phyloP scores from a whole-genome alignment of 306 rosid species.

The Argentina anserina region DNA sequence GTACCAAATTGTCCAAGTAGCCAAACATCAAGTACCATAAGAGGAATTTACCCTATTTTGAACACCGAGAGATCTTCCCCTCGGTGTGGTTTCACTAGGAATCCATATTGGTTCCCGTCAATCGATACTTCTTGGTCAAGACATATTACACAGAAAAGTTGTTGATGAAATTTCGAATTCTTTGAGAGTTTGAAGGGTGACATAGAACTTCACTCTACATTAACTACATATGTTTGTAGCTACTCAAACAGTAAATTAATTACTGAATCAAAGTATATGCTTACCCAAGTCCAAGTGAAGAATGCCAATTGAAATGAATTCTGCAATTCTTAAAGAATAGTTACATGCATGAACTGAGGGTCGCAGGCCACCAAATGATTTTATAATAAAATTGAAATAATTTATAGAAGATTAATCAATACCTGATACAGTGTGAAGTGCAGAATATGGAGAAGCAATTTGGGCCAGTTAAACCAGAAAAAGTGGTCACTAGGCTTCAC shows the following conservation, averaged over 20 bases:
- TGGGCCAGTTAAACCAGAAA: constrained; percentile 57
- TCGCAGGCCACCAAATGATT: neutral
- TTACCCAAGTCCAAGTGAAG: constrained; percentile 66
- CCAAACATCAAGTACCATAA: too few species aligned
- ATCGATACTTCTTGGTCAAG: too few species aligned
- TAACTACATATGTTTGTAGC: neutral
- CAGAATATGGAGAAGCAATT: constrained; percentile 47
- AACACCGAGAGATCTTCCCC: too few species aligned
- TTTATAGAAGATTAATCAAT: neutral
- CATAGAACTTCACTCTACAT: neutral
- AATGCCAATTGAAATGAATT: constrained; percentile 61
- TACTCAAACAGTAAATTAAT: neutral
- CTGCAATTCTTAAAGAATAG: constrained; percentile 26
- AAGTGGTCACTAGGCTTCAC: constrained; percentile 50
- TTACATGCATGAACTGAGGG: neutral
- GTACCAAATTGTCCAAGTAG: too few species aligned
- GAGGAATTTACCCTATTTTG: too few species aligned
- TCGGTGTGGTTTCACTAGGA: too few species aligned
- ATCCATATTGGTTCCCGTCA: too few species aligned
- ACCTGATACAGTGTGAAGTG: constrained; percentile 57
- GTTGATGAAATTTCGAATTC: too few species aligned
- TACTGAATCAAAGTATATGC: constrained; percentile 8
- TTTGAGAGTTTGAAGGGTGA: neutral
- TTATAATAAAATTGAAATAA: neutral
- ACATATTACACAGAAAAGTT: too few species aligned